Conservation (phyloP, 768 basidiomycete species). For the Cystofilobasidium ferigula region DNA sequence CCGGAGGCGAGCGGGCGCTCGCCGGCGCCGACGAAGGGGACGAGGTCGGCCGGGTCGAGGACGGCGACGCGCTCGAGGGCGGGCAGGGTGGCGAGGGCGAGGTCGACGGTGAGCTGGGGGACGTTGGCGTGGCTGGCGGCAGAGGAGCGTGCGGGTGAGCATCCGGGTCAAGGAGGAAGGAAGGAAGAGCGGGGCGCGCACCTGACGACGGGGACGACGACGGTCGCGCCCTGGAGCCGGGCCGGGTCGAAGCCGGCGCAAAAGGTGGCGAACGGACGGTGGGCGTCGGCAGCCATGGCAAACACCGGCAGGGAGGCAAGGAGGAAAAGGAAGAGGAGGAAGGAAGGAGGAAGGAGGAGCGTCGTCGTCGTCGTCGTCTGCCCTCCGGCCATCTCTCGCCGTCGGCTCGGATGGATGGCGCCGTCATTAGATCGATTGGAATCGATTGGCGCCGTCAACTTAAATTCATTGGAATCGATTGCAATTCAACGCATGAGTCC, state of each 20-base stretch:
- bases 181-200: background rate
- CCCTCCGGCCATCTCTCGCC: too few relatives aligned
- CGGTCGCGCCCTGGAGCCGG: constrained; percentile 3
- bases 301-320: too few relatives aligned
- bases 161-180: background rate
- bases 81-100: constrained; percentile 18
- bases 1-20: constrained; percentile 6
- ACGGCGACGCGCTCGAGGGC: constrained; percentile 14
- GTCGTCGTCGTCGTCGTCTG: too few relatives aligned
- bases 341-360: too few relatives aligned
- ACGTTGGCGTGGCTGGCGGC: constrained; percentile 23
- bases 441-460: too few relatives aligned
- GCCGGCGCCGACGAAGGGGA: constrained; percentile 23
- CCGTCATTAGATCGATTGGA: too few relatives aligned
- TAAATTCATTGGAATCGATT: too few relatives aligned
- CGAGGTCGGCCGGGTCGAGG: constrained; percentile 14
- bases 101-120: constrained; percentile 23
- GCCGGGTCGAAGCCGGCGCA: constrained; percentile 8
- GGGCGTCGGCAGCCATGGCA: too few relatives aligned
- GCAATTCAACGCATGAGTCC: too few relatives aligned
- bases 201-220: constrained; percentile 26
- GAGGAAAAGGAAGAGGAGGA: too few relatives aligned
- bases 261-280: constrained; percentile 18
- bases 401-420: too few relatives aligned
- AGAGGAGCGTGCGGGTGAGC: background rate